Percentiles rank a stretch among this genome's conserved stretches.
Conservation (phyloP, 2,329 filamentous ascomycete genomes). For the Phaeomoniella chlamydospora region DNA sequence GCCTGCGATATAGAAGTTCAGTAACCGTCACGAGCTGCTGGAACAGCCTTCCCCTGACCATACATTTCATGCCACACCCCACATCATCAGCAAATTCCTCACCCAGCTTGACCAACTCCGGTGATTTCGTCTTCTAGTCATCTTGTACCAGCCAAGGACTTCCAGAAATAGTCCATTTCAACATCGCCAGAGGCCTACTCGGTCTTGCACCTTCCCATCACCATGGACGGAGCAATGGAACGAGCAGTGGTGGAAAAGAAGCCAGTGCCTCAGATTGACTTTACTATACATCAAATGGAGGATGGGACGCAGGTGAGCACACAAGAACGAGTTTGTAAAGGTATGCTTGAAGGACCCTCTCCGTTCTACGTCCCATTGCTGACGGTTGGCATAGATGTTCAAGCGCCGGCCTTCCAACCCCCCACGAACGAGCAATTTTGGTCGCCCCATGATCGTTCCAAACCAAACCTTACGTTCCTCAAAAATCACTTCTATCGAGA, state of each 20-base stretch:
- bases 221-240: constrained; percentile 43
- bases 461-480: constrained; percentile 85
- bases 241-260: constrained; percentile 90
- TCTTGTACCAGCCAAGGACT: too few species aligned
- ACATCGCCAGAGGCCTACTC: too few species aligned
- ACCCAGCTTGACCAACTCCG: too few species aligned
- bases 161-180: too few species aligned
- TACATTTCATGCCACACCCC: neutral
- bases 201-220: too few species aligned
- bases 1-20: too few species aligned
- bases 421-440: constrained; percentile 92
- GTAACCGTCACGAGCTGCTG: neutral
- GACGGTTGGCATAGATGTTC: constrained; percentile 56
- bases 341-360: constrained; percentile 34
- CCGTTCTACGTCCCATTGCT: constrained; percentile 1
- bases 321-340: constrained; percentile 93
- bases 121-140: too few species aligned
- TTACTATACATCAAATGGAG: constrained; percentile 96
- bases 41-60: neutral
- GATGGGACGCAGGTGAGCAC: constrained; percentile 93
- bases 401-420: constrained; percentile 86
- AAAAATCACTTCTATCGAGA: constrained; percentile 99
- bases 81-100: too few species aligned
- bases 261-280: constrained; percentile 94
- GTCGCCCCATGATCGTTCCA: constrained; percentile 68